Evolutionary conservation across 1,284 basidiomycete species (phyloP).

Genomic region (Moesziomyces parantarcticus): DNA sequence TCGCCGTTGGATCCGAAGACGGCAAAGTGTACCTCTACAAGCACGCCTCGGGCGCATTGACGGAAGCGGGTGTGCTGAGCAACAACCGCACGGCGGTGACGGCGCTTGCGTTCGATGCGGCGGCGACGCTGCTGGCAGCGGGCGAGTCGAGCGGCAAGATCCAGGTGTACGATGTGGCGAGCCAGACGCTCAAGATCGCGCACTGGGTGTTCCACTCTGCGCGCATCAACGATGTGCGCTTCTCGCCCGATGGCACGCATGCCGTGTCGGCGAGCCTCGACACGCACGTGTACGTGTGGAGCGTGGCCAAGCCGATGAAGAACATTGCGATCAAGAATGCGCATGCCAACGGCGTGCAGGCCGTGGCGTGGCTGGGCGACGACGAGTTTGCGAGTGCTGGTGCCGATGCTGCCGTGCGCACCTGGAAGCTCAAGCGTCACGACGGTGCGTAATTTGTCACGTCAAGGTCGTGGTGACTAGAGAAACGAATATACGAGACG

Average conservation of each 20-base stretch:
- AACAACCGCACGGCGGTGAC: conserved; percentile 73
- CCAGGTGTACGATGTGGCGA: conserved; percentile 77
- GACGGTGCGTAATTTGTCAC: conserved; percentile 33
- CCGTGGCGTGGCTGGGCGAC: conserved; percentile 80
- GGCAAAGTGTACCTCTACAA: conserved; percentile 58
- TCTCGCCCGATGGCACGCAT: conserved; percentile 79
- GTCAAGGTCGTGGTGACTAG: too few species aligned
- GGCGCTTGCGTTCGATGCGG: conserved; percentile 82
- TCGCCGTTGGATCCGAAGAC: conserved; percentile 78
- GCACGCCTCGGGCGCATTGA: conserved; percentile 7
- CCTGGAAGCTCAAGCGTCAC: conserved; percentile 28
- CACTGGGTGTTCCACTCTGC: conserved; percentile 88
- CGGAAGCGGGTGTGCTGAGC: conserved; percentile 72
- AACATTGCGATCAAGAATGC: conserved; percentile 79
- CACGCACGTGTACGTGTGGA: conserved; percentile 91
- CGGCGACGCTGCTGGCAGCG: conserved; percentile 78
- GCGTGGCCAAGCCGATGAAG: conserved; percentile 79
- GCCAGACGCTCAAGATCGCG: conserved; percentile 45
- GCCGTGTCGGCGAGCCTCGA: conserved; percentile 75
- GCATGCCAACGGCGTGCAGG: conserved; percentile 71
- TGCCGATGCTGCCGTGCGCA: conserved; percentile 74
- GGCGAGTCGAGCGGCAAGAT: conserved; percentile 81
- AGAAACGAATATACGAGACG: too few species aligned
- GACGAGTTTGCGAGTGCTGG: conserved; percentile 79
- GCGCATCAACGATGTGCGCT: conserved; percentile 81